A percentile compares a stretch with the other conserved stretches of the same genome.
phyloP scores from a whole-genome alignment of 2,329 filamentous ascomycete species.

The Ophiocordyceps sinensis region DNA sequence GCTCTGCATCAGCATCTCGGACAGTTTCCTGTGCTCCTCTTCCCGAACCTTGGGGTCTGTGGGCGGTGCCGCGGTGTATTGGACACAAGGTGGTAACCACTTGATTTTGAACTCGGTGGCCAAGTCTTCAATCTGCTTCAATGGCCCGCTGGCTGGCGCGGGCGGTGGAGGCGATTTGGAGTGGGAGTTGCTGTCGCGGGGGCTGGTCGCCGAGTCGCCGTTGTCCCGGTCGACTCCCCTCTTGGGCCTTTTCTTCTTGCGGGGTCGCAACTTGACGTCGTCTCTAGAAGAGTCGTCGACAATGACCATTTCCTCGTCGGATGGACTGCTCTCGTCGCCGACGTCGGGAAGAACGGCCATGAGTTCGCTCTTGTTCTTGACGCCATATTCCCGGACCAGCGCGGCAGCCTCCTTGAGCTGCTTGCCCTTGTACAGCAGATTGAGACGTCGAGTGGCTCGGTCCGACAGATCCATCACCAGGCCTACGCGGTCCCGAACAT shows the following conservation, averaged over 20 bases:
- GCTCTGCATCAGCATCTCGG: constrained; percentile 63
- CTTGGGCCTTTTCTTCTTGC: constrained; percentile 25
- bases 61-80: constrained; percentile 50
- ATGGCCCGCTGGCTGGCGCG: constrained; percentile 19
- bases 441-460: constrained; percentile 36
- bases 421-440: constrained; percentile 59
- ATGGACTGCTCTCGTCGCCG: constrained; percentile 18
- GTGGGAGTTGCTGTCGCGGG: constrained; percentile 27
- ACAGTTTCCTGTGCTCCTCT: constrained; percentile 62
- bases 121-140: constrained; percentile 52
- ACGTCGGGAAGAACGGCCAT: constrained; percentile 31
- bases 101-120: constrained; percentile 47
- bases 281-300: constrained; percentile 27
- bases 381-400: constrained; percentile 43
- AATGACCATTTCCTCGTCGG: constrained; percentile 29
- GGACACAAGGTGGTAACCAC: constrained; percentile 48
- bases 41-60: constrained; percentile 49
- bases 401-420: constrained; percentile 51
- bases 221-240: constrained; percentile 26
- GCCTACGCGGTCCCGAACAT: constrained; percentile 53
- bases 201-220: constrained; percentile 27
- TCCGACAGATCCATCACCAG: constrained; percentile 50
- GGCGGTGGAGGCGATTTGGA: constrained; percentile 14
- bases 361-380: constrained; percentile 47
- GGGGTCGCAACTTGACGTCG: constrained; percentile 20